Base-by-base conservation (phyloP, 768 basidiomycete genomes). In the Serendipita sp. region DNA sequence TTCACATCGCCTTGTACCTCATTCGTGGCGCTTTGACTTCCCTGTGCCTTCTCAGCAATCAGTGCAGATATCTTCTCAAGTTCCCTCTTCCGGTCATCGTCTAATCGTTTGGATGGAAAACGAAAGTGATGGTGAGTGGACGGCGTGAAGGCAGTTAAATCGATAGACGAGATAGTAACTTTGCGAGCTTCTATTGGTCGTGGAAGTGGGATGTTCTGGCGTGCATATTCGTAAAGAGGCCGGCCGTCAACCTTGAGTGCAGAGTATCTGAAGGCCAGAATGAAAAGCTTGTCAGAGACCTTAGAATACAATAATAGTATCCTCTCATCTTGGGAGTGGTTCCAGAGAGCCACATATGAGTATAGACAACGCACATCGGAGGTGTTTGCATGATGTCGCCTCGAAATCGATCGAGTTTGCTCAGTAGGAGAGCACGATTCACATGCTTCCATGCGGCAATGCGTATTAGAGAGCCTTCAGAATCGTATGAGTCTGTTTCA, bases 191-290 rank as follows among this genome's bases (percentile, higher is more conserved):
- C 91, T 66, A 99, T 94, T n/a, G 95, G 89, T 7, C 93, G 85
- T 37, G 96, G 96, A 15, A 99, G 81, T 0, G 94, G 91, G 47
- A 86, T 89, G 5, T 89, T 89, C 71, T 86, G 80, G 2, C 96
- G 84, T 18, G 96, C 96, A 71, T 98, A 99, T 70, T 98, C 94
- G 73, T 98, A 92, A 41, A 98, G 74, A 0, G 92, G 92, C 73
- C 82, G 90, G 0, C 96, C 96, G 68, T 98, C 93, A 94, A 98
- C 98, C 75, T 98, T 98, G 41, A 98, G 79, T 1, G 96, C 96
- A 8, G 96, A 98, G 75, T 94, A 99, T 72, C 95, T 97, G 71
- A 34, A 58, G 46, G 2, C 24, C 18, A 5, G 45, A 2, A 10
- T 65, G 16, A 41, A 41, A 13, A 41, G 5, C 5, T 13, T 41